phyloP scores from a whole-genome alignment of 2,329 filamentous ascomycete genomes.

The Epichloe brachyelytri region DNA sequence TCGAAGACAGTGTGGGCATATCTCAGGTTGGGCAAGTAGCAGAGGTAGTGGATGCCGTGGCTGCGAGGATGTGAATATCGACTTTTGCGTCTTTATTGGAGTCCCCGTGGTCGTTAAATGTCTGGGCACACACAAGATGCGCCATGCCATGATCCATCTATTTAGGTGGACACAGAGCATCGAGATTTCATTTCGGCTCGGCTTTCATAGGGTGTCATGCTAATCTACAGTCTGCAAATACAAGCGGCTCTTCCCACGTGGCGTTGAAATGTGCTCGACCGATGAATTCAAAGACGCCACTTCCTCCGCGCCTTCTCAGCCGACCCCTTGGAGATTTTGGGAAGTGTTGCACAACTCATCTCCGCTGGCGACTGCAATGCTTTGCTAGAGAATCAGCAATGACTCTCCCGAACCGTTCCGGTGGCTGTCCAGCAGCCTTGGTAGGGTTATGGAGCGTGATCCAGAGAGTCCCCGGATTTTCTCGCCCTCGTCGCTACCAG shows the following conservation, averaged over 20 bases:
- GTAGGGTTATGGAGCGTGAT: slow-evolving; percentile 10
- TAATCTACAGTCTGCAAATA: not conserved
- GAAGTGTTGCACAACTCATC: not conserved
- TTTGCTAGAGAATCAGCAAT: slow-evolving; percentile 8
- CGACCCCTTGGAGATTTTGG: too few species aligned
- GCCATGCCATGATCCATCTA: not conserved
- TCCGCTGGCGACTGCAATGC: slow-evolving; percentile 1
- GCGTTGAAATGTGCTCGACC: not conserved
- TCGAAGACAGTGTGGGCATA: not conserved
- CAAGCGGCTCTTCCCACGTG: not conserved
- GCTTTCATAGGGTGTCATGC: not conserved
- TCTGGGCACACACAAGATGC: not conserved
- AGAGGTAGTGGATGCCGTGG: not conserved
- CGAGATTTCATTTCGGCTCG: too few species aligned
- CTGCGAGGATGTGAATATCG: not conserved
- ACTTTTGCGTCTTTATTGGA: not conserved
- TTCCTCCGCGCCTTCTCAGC: not conserved
- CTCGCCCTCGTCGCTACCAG: slow-evolving; percentile 5
- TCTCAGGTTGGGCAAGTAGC: not conserved
- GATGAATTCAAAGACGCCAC: not conserved
- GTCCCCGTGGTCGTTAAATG: not conserved
- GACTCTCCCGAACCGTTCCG: slow-evolving; percentile 10
- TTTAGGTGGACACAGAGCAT: not conserved
- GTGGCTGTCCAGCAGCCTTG: slow-evolving; percentile 7
- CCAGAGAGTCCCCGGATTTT: slow-evolving; percentile 15